Conservation (phyloP, 768 basidiomycete genomes). For the Tremella yokohamensis region DNA sequence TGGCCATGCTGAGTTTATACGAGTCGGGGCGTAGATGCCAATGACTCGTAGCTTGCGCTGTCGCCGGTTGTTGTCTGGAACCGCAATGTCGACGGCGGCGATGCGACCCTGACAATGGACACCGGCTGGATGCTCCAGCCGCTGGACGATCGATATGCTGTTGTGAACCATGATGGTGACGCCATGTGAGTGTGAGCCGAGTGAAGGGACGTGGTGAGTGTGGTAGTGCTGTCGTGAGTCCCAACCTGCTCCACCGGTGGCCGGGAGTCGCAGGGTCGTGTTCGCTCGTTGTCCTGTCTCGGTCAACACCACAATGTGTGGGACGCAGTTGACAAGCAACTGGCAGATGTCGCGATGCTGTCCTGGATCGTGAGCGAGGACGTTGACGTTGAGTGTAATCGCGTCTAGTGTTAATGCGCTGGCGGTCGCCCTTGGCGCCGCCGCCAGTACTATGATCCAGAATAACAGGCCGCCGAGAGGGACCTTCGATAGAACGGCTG, state of each 20-base stretch:
- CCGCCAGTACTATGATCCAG: no score
- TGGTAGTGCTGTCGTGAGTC: not conserved
- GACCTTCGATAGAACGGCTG: no score
- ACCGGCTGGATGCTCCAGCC: not conserved
- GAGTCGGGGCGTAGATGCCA: conserved; percentile 17
- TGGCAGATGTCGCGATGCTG: no score
- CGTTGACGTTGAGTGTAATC: no score
- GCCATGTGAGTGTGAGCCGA: not conserved
- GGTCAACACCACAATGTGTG: conserved; percentile 15
- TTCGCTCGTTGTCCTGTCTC: conserved; percentile 12
- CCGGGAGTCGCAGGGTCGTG: not conserved
- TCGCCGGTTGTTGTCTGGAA: conserved; percentile 6
- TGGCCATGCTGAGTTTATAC: conserved; percentile 2
- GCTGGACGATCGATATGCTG: not conserved
- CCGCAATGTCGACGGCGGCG: conserved; percentile 9
- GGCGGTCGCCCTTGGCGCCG: no score
- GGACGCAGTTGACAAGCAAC: no score
- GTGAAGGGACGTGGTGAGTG: not conserved
- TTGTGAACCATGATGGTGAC: conserved; percentile 15
- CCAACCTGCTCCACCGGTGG: not conserved
- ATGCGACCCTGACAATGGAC: conserved; percentile 4
- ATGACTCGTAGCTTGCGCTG: conserved; percentile 6
- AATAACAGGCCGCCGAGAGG: no score
- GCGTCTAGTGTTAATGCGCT: no score
- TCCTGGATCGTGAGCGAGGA: no score